These are phyloP conservation scores for Globisporangium cederbergense DNA, from an alignment of 352 stramenopile genomes.

Conservation along the genomic window DNA sequence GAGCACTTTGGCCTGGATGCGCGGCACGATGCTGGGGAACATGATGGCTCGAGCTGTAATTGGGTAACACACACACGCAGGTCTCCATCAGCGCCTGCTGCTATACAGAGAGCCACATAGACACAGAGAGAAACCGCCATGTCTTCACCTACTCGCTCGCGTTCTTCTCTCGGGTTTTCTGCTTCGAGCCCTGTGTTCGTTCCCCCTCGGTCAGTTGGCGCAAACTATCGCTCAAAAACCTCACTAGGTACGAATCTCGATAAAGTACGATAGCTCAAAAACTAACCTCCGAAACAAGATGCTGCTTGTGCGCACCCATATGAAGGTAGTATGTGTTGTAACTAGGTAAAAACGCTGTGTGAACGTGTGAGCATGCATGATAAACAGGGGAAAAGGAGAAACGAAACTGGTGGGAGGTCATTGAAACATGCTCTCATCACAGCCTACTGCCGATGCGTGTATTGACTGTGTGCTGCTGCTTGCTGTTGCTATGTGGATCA, in stretches of 20 bases:
- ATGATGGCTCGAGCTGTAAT: constrained; percentile 20
- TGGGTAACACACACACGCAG: background rate
- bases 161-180: constrained; percentile 10
- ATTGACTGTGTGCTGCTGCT: background rate
- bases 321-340: background rate
- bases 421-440: too few species aligned
- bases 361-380: background rate
- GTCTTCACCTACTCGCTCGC: background rate
- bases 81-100: background rate
- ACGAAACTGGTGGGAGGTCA: too few species aligned
- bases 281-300: too few species aligned
- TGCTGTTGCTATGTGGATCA: constrained; percentile 24
- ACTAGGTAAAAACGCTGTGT: background rate
- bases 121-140: background rate
- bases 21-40: constrained; percentile 69
- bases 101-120: background rate
- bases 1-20: constrained; percentile 71
- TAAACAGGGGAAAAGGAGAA: too few species aligned
- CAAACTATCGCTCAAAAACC: background rate
- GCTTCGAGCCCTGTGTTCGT: constrained; percentile 5
- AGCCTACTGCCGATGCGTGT: too few species aligned
- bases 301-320: too few species aligned
- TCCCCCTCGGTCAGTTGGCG: background rate
- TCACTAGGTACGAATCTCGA: too few species aligned
- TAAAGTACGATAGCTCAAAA: too few species aligned